Conservation (phyloP, 768 basidiomycete genomes). For the Boletellus emodensis region DNA sequence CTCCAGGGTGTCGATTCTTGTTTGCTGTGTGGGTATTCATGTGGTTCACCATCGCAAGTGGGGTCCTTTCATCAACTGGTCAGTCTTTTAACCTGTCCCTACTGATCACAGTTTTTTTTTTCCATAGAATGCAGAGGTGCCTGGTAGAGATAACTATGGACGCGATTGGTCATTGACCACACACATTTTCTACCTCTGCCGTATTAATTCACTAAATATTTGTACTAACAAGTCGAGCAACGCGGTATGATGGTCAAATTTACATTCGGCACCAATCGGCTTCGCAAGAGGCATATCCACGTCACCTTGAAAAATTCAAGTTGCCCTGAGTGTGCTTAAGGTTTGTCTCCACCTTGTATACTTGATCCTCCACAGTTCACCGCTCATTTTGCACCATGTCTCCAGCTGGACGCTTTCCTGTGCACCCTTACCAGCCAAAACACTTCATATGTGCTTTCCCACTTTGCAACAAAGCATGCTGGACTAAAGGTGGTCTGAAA, state of each 20-base stretch:
- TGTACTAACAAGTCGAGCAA: no score
- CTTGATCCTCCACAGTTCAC: no score
- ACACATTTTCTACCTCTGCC: no score
- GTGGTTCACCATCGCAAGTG: not conserved
- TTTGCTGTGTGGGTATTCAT: not conserved
- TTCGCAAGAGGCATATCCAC: no score
- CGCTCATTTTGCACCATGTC: not conserved
- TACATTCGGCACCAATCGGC: no score
- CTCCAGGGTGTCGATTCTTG: not conserved
- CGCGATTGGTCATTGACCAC: no score
- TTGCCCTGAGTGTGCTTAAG: no score
- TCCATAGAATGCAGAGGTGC: not conserved
- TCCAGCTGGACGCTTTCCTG: not conserved
- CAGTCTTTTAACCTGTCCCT: not conserved
- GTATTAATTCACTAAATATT: no score
- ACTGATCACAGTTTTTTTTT: not conserved
- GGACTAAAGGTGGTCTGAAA: not conserved
- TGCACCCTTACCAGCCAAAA: not conserved
- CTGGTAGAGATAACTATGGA: not conserved
- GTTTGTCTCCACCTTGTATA: no score
- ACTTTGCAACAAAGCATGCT: not conserved
- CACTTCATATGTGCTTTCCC: not conserved
- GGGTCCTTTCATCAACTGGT: not conserved
- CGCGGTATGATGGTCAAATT: no score
- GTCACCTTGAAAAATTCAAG: no score